phyloP scores from a whole-genome alignment of 192 early-diverging fungal genomes.

The Neocallimastix lanati region DNA sequence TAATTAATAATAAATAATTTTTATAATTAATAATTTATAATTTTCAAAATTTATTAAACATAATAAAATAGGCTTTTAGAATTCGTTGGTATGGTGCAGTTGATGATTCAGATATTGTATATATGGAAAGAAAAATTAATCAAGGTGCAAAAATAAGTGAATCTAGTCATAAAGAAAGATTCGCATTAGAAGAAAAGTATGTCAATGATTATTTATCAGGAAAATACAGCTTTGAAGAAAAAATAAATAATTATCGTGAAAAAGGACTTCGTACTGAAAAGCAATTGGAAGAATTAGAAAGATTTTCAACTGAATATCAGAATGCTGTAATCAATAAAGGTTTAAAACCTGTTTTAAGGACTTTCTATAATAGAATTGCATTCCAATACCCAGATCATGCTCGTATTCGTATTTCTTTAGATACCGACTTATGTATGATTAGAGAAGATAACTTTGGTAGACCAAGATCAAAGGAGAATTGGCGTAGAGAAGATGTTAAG shows the following conservation, averaged over 20 bases:
- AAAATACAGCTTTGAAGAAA: slow-evolving; percentile 47
- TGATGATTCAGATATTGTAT: slow-evolving; percentile 59
- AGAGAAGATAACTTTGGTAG: slow-evolving; percentile 74
- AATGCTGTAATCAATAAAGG: slow-evolving; percentile 39
- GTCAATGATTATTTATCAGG: slow-evolving; percentile 74
- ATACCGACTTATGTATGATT: slow-evolving; percentile 88
- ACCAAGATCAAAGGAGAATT: slow-evolving; percentile 43
- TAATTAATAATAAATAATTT: too few relatives aligned
- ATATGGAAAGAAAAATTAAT: slow-evolving; percentile 95
- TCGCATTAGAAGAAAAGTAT: slow-evolving; percentile 84
- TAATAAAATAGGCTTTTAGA: slow-evolving; percentile 35
- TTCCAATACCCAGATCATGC: slow-evolving; percentile 95
- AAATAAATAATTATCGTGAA: slow-evolving; percentile 57
- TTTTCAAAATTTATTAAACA: too few relatives aligned
- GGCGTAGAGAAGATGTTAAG: slow-evolving; percentile 79
- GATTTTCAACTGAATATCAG: slow-evolving; percentile 60
- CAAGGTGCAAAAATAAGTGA: slow-evolving; percentile 17
- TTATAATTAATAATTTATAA: too few relatives aligned
- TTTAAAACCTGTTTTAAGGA: slow-evolving; percentile 57
- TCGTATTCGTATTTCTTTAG: slow-evolving; percentile 77
- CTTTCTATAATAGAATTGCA: slow-evolving; percentile 92
- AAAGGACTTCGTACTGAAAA: slow-evolving; percentile 41
- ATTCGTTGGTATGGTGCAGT: slow-evolving; percentile 89
- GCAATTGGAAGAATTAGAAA: slow-evolving; percentile 50
- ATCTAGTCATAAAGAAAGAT: slow-evolving; percentile 8